Base-by-base conservation (phyloP, 352 stramenopile species). In the Phytophthora pinifolia region DNA sequence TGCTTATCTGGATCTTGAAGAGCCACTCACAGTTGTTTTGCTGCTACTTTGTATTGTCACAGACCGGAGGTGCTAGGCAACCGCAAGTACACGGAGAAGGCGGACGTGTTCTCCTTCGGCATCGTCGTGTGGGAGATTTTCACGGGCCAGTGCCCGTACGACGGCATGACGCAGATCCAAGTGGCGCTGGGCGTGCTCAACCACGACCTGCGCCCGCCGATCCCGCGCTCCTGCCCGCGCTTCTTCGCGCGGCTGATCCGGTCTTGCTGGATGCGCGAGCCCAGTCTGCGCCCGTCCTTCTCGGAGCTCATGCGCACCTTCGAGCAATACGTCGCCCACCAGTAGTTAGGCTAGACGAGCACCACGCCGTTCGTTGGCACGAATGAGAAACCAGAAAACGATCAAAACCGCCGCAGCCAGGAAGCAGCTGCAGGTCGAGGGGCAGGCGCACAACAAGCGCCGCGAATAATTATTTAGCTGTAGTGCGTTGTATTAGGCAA, bases 41-140 rank as follows among this genome's bases (percentile, higher is more conserved):
- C 41, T 27, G 48, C 38, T 65, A 8, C 46, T 38, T 33, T 43
- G 32, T 61, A 25, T 33, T 58, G 36, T 4, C 3, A 29, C 44
- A 93, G 83, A 8, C 85, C 83, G 0, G 81, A 96, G 41, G 89
- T 96, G 35, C 71, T 97, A 29, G 88, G 89, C 45, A 95, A 90
- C 56, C 72, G 88, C 49, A 92, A 94, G 59, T 97, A 97, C 75
- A 97, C 89, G 15, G 90, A 97, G 57, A 97, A 97, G 59, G 89
- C 89, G 3, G 89, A 98, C 56, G 90, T 98, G 43, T 98, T 94
- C 57, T 96, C 86, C 37, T 97, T 97, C 61, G 90, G 76, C 32
- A 97, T 98, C 37, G 93, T 98, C 18, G 74, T 98, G 48, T 98
- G 91, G 91, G 90, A 98, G 59, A 96, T 97, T 42, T 96, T 95